Conservation (phyloP, 2,329 filamentous ascomycete species). For the Scedosporium boydii region DNA sequence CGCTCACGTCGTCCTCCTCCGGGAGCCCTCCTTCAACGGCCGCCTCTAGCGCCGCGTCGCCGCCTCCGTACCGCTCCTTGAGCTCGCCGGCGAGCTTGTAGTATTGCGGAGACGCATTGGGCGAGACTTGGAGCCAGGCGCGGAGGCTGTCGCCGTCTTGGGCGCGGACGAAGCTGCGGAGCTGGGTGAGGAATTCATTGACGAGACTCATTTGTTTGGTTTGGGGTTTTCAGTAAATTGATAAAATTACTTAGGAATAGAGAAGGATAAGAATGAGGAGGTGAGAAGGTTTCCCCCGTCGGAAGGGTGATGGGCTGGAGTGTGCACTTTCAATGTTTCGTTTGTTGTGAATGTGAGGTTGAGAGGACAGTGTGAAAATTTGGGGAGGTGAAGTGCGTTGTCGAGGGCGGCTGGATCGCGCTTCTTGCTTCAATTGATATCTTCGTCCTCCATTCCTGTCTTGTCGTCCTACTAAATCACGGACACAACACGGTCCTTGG, state of each 20-base stretch:
- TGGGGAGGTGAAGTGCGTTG: neutral
- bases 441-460: no score
- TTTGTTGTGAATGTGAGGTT: neutral
- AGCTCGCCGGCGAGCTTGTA: slow-evolving; percentile 59
- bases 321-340: neutral
- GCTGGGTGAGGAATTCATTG: slow-evolving; percentile 56
- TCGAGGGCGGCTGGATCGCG: no score
- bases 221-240: neutral
- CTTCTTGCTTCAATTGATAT: no score
- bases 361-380: neutral
- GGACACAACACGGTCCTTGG: no score
- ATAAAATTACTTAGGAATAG: neutral
- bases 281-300: neutral
- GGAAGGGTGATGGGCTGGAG: neutral
- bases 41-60: slow-evolving; percentile 44
- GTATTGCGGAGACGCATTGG: slow-evolving; percentile 58
- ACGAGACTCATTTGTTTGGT: slow-evolving; percentile 46
- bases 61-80: slow-evolving; percentile 39
- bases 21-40: slow-evolving; percentile 57
- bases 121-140: slow-evolving; percentile 66
- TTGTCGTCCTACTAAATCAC: no score
- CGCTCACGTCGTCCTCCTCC: slow-evolving; percentile 52
- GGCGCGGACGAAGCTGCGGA: slow-evolving; percentile 48
- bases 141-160: slow-evolving; percentile 52
- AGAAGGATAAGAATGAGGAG: neutral